Evolutionary conservation across 202 grass and related monocot species (phyloP), one percentile per base, ranked within the genome.

Genomic region (Digitaria exilis): DNA sequence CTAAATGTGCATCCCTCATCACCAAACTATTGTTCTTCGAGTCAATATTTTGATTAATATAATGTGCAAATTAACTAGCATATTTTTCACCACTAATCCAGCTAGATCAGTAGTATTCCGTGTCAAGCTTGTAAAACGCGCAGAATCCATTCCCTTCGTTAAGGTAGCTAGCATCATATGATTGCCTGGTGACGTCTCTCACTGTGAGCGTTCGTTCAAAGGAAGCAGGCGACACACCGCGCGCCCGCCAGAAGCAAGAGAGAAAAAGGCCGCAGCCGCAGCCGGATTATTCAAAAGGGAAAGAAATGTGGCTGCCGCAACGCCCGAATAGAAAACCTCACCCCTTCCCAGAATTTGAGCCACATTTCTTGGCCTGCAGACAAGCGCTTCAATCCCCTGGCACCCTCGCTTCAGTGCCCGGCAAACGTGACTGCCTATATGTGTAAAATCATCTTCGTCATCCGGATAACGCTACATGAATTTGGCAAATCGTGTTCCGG

Each of bases 321-420:
- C 34, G 21, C 34, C 16, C 11, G 22, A 58, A n/a, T 55, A 85
- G 30, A 41, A 79, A 67, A 65, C 67, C n/a, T 58, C 75, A 73
- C 39, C 86, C 48, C 58, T 67, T 58, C 55, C 72, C 86, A 49
- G 81, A 66, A 81, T 57, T 85, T 0, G 65, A 19, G 82, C 82
- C 52, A 19, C 16, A 49, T 84, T 82, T 84, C 59, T 48, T 64
- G 82, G 71, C 25, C 62, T 26, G 76, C 62, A 29, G 76, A 75
- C 82, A 76, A 78, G 71, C 43, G 62, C 77, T 85, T 85, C 13
- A 18, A 81, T 84, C 16, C 25, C 37, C 35, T 63, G 73, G 45
- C 37, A 73, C 66, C 48, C 45, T 76, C 32, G 77, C 82, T 79
- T 85, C 29, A 28, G 17, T 65, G 34, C 26, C 31, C 34, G 71